Conservation (phyloP, 2,329 filamentous ascomycete species). For the Emergomyces africanus region DNA sequence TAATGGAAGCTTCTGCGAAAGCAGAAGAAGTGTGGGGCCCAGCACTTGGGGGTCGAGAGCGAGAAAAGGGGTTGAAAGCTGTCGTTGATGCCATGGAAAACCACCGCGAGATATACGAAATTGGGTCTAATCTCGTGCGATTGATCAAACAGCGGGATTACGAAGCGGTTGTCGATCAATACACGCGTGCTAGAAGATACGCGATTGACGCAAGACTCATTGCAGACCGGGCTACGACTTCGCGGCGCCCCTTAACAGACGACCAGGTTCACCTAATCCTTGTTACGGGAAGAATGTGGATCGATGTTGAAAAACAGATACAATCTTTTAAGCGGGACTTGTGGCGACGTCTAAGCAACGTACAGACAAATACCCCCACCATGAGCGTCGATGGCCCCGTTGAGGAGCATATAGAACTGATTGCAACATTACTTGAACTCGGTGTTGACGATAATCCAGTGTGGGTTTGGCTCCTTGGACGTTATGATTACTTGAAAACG, state of each 20-base stretch:
- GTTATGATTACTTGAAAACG: constrained; percentile 77
- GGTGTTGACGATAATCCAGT: constrained; percentile 95
- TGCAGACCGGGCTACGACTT: constrained; percentile 43
- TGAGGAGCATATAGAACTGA: constrained; percentile 87
- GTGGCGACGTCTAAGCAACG: constrained; percentile 66
- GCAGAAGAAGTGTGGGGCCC: constrained; percentile 97
- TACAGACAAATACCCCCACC: constrained; percentile 45
- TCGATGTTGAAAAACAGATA: constrained; percentile 79
- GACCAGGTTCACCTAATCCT: constrained; percentile 74
- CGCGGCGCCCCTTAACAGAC: constrained; percentile 51
- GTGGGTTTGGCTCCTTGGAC: constrained; percentile 86
- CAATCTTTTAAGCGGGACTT: constrained; percentile 77
- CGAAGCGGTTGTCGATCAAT: constrained; percentile 75
- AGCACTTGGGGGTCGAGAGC: constrained; percentile 77
- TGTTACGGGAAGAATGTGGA: constrained; percentile 86
- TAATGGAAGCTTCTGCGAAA: constrained; percentile 83
- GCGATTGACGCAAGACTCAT: constrained; percentile 64
- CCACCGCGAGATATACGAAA: constrained; percentile 69
- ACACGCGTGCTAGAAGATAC: constrained; percentile 67
- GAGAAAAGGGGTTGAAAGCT: constrained; percentile 73
- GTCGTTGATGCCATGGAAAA: constrained; percentile 64
- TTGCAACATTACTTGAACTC: constrained; percentile 76
- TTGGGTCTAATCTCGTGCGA: constrained; percentile 64
- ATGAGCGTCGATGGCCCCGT: constrained; percentile 41
- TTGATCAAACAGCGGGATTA: constrained; percentile 87